These are phyloP conservation scores for Haematococcus lacustris DNA, from an alignment of 139 green algal species.

Conservation along the genomic window DNA sequence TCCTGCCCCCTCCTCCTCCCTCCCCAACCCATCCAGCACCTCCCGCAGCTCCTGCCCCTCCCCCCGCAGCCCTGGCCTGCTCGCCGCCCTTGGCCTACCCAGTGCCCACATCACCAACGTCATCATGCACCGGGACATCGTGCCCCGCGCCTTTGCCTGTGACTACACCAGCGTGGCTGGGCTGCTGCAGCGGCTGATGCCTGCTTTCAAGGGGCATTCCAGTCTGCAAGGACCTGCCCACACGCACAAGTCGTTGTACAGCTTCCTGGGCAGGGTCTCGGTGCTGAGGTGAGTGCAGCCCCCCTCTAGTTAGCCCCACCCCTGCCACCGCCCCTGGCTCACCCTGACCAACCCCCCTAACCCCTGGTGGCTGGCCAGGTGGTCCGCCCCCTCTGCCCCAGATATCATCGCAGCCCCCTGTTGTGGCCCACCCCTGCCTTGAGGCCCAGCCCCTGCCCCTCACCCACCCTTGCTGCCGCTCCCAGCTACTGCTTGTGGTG, in stretches of 20 bases:
- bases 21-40: no score
- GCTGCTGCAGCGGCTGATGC: constrained; percentile 37
- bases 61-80: constrained; percentile 13
- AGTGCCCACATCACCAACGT: constrained; percentile 71
- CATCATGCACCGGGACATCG: constrained; percentile 93
- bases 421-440: neutral
- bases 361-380: neutral
- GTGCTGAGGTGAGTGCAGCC: constrained; percentile 53
- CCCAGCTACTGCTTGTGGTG: no score
- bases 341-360: neutral
- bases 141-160: constrained; percentile 95
- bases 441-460: neutral
- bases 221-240: constrained; percentile 42
- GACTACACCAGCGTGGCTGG: constrained; percentile 84
- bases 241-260: constrained; percentile 72
- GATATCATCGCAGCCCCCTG: neutral
- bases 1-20: no score
- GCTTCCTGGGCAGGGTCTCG: constrained; percentile 74
- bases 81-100: constrained; percentile 24
- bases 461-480: no score
- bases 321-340: neutral
- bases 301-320: neutral
- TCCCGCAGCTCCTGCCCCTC: no score
- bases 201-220: constrained; percentile 69
- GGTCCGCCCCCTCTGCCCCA: neutral